Conservation (phyloP, 169 alveolate genomes). For the Plasmodium gallinaceum region DNA sequence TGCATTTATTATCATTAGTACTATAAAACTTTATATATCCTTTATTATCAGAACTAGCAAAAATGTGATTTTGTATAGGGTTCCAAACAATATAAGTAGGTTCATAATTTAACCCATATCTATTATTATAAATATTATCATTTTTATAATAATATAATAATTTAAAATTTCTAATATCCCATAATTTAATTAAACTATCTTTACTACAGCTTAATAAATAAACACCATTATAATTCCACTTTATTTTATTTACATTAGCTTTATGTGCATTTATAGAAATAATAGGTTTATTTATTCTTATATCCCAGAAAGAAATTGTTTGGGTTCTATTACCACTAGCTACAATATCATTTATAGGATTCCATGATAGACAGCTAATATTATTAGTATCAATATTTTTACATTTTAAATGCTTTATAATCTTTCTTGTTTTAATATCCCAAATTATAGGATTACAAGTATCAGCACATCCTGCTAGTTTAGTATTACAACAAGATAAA, state of each 20-base stretch:
- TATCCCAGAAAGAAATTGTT: slow-evolving; percentile 91
- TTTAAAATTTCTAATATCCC: slow-evolving; percentile 87
- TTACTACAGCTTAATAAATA: slow-evolving; percentile 80
- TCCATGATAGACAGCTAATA: slow-evolving; percentile 90
- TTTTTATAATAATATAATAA: slow-evolving; percentile 78
- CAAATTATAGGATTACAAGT: slow-evolving; percentile 86
- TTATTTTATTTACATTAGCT: slow-evolving; percentile 84
- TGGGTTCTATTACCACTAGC: slow-evolving; percentile 90
- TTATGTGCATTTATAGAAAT: slow-evolving; percentile 90
- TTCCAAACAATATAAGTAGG: slow-evolving; percentile 87
- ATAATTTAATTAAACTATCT: slow-evolving; percentile 88
- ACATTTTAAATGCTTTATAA: slow-evolving; percentile 80
- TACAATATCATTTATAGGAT: slow-evolving; percentile 86
- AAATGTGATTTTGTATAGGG: slow-evolving; percentile 88
- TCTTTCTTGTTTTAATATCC: slow-evolving; percentile 82
- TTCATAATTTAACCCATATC: slow-evolving; percentile 56
- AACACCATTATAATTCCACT: slow-evolving; percentile 84
- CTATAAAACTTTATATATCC: slow-evolving; percentile 85
- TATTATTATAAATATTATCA: slow-evolving; percentile 34
- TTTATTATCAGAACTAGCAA: slow-evolving; percentile 86
- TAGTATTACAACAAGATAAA: slow-evolving; percentile 82
- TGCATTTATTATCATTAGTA: slow-evolving; percentile 79
- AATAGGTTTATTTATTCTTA: slow-evolving; percentile 84
- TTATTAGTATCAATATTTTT: slow-evolving; percentile 84
- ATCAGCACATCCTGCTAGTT: slow-evolving; percentile 87